A percentile compares a stretch with the other conserved stretches of the same genome.
These are phyloP conservation scores for Leersia perrieri DNA, from an alignment of 176 grass and related monocot genomes.

Conservation along the genomic window DNA sequence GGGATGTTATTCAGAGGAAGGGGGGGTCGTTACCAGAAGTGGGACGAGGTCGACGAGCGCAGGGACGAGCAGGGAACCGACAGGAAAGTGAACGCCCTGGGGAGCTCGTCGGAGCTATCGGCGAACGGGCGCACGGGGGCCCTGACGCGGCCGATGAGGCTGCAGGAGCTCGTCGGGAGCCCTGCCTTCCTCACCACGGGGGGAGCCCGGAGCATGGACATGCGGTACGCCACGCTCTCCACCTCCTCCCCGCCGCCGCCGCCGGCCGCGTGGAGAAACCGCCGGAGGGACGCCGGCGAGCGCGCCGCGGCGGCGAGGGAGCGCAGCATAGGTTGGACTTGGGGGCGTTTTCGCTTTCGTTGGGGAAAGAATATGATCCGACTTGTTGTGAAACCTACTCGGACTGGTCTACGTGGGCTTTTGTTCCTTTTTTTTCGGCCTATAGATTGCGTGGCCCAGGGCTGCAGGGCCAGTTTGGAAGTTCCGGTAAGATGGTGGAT, in stretches of 20 bases:
- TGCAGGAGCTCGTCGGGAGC: slow-evolving; percentile 41
- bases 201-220: slow-evolving; percentile 53
- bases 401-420: too few species aligned
- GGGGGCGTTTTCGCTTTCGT: too few species aligned
- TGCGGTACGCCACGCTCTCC: slow-evolving; percentile 45
- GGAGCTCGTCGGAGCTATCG: accelerated
- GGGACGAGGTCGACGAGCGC: slow-evolving; percentile 5
- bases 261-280: slow-evolving; percentile 7
- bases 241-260: background rate
- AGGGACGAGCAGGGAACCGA: background rate
- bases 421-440: too few species aligned
- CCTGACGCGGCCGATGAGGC: slow-evolving; percentile 45
- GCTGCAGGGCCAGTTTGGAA: too few species aligned
- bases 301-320: slow-evolving; percentile 1
- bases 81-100: slow-evolving; percentile 31
- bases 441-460: too few species aligned
- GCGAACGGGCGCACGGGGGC: background rate
- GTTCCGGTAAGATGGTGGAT: too few species aligned
- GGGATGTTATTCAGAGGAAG: background rate
- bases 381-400: too few species aligned
- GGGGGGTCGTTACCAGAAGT: slow-evolving; percentile 1
- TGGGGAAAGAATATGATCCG: too few species aligned
- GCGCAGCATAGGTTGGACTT: slow-evolving; percentile 10
- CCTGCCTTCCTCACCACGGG: background rate
- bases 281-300: slow-evolving; percentile 12